Evolutionary conservation across 805 yeast species (phyloP).

Genomic region (Schwanniomyces occidentalis): DNA sequence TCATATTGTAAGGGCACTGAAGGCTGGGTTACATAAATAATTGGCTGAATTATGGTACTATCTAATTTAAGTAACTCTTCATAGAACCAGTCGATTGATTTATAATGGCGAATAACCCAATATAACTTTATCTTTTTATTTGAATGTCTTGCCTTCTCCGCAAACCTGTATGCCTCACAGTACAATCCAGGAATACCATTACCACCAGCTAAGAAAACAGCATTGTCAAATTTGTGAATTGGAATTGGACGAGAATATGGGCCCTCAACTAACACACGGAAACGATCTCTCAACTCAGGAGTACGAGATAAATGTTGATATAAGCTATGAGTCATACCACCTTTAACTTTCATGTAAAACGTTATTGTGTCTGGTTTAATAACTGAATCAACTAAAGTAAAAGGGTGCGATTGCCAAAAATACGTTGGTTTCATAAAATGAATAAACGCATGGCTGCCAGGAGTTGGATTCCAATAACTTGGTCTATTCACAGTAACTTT

Average conservation of each 20-base stretch:
- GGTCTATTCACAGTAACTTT: slow-evolving; percentile 38
- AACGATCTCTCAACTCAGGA: slow-evolving; percentile 27
- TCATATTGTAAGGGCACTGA: too few species aligned
- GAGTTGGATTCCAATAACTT: slow-evolving; percentile 33
- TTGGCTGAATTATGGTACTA: slow-evolving; percentile 32
- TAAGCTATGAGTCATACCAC: slow-evolving; percentile 36
- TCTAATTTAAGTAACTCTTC: slow-evolving; percentile 34
- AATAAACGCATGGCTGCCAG: slow-evolving; percentile 44
- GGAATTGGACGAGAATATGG: slow-evolving; percentile 64
- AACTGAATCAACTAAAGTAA: slow-evolving; percentile 32
- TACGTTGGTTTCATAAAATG: slow-evolving; percentile 32
- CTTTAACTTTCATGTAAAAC: slow-evolving; percentile 37
- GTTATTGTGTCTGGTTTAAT: slow-evolving; percentile 26
- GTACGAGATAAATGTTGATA: slow-evolving; percentile 22
- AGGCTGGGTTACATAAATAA: slow-evolving; percentile 44
- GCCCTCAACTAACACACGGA: slow-evolving; percentile 54
- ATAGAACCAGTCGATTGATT: slow-evolving; percentile 41
- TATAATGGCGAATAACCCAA: slow-evolving; percentile 43
- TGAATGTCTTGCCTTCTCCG: too few species aligned
- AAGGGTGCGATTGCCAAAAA: slow-evolving; percentile 48
- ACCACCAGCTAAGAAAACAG: slow-evolving; percentile 70
- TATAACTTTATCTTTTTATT: slow-evolving; percentile 35
- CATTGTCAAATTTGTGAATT: slow-evolving; percentile 49
- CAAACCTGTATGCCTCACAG: too few species aligned
- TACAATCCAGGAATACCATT: slow-evolving; percentile 66